Evolutionary conservation across 2,329 filamentous ascomycete genomes (phyloP), one percentile per base, ranked within the genome.

Genomic region (Ceratocystis destructans): DNA sequence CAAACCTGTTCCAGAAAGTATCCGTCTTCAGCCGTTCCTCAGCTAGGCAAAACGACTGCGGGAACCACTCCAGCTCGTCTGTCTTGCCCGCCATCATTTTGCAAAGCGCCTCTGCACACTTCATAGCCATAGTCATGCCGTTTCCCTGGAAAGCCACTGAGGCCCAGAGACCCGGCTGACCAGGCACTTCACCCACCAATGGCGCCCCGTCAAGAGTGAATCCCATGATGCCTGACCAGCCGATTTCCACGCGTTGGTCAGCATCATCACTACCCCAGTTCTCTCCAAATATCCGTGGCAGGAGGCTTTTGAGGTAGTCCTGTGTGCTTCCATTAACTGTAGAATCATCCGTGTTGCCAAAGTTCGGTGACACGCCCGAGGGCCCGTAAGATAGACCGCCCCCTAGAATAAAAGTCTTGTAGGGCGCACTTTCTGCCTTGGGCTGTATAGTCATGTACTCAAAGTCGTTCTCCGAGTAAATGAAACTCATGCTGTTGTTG

Each of bases 371-470:
- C 0, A 82, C 82, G 0, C 74, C 74, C 0, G 75, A 70, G 0
- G 74, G 71, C 1, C 77, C 74, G 59, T 75, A 75, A 0, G 73
- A 75, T 5, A 83, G 72, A 0, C 82, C 84, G 17, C 86, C 85
- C 0, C 86, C 85, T 15, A 87, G 85, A 37, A 88, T 74, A 33
- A 88, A 48, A 20, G 66, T 79, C 25, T 75, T 73, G 20, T 69
- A 70, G 2, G 77, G 76, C 0, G 77, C 78, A 17, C 15, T 17
- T 6, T 15, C 17, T n/a, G 76, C 22, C 12, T 25, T 73, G 0
- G 80, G 80, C 1, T 83, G 77, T 1, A 82, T 78, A 7, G 88
- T 81, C 78, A 88, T 83, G 73, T 88, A 89, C 68, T 88, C 86
- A 71, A 85, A 87, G 0, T 85, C 83, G 28, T 76, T 74, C 1